Evolutionary conservation across 768 basidiomycete genomes (phyloP), one percentile per base, ranked within the genome.

Genomic region (Clavaria fumosa): DNA sequence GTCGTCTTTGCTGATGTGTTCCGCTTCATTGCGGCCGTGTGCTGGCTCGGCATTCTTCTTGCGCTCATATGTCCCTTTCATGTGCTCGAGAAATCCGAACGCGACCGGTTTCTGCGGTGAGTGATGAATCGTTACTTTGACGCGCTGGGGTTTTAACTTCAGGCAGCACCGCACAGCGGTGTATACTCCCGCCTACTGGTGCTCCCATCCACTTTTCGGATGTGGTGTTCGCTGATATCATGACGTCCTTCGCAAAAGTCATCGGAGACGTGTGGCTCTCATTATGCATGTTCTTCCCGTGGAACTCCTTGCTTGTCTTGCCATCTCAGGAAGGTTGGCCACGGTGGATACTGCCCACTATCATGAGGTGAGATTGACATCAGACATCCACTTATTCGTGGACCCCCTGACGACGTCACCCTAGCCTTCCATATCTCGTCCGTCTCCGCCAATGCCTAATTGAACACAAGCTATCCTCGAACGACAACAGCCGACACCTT

Each of bases 191-290:
- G n/a, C 59, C 72, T 1, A 50, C 63, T 27, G 62, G 65, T 37
- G 62, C 64, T 28, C 71, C 78, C 4, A 66, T 89, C 27, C 75
- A 78, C 53, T 99, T 99, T 58, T 75, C 77, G 20, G 95, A 99
- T 53, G 75, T 99, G 17, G 72, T 97, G 31, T 75, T 93, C 41
- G 91, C 93, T 42, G 95, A 97, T 65, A 74, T 97, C 43, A 71
- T 91, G 50, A 99, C 95, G 2, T 96, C 91, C 2, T 93, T 85
- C 50, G 91, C 95, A 23, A 96, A 95, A 61, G 89, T 99, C 27
- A 62, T 96, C 14, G 93, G 93, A 9, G 95, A 97, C 50, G 60
- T 90, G 28, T 96, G 86, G 86, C 61, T 96, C 31, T 88, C 85
- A 4, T 47, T 78, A 12, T 76, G 70, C 52, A 90, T 91, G 77